Base-by-base conservation (phyloP, 108 stramenopile genomes). In the Craspedostauros australis region DNA sequence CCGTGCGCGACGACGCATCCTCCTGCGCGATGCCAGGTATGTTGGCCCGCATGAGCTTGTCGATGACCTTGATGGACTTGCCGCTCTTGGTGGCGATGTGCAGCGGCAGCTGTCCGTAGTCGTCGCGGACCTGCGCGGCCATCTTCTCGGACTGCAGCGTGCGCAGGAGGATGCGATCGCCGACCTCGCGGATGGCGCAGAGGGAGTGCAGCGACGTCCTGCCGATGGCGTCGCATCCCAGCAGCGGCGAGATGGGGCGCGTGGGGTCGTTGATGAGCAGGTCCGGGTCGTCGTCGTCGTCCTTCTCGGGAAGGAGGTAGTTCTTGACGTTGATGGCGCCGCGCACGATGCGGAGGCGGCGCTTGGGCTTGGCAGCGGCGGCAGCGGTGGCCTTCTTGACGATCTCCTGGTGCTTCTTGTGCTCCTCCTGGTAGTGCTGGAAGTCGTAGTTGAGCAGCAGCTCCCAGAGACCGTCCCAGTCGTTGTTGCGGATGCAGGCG, bases 1-100 rank as follows among this genome's bases (percentile, higher is more conserved):
- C 56, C 16, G 56, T 57, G 20, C 46, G 55, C 1, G n/a, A 19
- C 28, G 52, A 33, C 20, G n/a, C 3, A 36, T 66, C 65, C 1
- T 49, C 36, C 3, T 18, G 0, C 6, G 19, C 20, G 37, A 66
- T 14, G 29, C 23, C 24, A 4, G 21, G 15, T 4, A 57, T 49
- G 29, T 66, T n/a, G 16, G 65, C 56, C 15, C 39, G 56, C 19
- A 66, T 45, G 21, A 66, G 31, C 27, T 50, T 55, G 29, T 66
- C 65, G 33, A 66, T 15, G 1, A 66, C 25, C 26, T 25, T 18
- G 11, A 39, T 14, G 7, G 51, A 42, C 11, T 48, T 33, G 24
- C 39, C 20, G 15, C 36, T n/a, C 6, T 58, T 26, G 3, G 38
- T 39, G 5, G 65, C 65, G n/a, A 50, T 8, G 22, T 66, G 65